phyloP scores from a whole-genome alignment of 2,329 filamentous ascomycete genomes.

The Fusarium sp. region DNA sequence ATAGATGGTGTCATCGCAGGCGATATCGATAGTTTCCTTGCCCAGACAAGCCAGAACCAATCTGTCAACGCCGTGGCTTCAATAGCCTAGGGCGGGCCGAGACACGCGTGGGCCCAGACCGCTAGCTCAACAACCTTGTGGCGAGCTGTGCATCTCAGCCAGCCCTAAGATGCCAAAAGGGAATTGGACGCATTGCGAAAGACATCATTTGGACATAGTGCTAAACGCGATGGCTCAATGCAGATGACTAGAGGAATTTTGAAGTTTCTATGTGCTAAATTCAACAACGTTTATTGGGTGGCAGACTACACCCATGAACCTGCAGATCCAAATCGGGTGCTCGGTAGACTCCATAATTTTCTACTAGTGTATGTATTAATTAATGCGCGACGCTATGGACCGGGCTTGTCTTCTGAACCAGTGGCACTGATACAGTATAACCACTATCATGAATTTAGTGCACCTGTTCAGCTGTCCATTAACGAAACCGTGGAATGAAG shows the following conservation, averaged over 20 bases:
- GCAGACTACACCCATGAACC: neutral
- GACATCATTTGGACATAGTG: too few species aligned
- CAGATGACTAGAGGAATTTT: fast-evolving
- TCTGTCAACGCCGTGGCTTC: neutral
- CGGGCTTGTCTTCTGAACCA: neutral
- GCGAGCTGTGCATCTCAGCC: neutral
- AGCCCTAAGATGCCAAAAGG: neutral
- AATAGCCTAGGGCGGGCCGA: neutral
- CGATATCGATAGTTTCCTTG: neutral
- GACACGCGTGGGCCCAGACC: neutral
- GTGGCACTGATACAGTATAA: neutral
- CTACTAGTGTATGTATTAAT: neutral
- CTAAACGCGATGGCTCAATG: neutral
- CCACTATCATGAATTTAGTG: neutral
- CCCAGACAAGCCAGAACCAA: neutral
- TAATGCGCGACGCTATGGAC: neutral
- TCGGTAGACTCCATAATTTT: neutral
- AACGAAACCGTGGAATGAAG: too few species aligned
- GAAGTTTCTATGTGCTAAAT: fast-evolving
- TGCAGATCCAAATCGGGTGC: neutral
- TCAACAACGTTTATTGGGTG: neutral
- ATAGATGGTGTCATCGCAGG: neutral
- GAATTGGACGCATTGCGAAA: fast-evolving
- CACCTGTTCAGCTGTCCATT: neutral
- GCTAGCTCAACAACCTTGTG: neutral